These are phyloP conservation scores for Podila verticillata DNA, from an alignment of 192 early-diverging fungal genomes.

Conservation along the genomic window DNA sequence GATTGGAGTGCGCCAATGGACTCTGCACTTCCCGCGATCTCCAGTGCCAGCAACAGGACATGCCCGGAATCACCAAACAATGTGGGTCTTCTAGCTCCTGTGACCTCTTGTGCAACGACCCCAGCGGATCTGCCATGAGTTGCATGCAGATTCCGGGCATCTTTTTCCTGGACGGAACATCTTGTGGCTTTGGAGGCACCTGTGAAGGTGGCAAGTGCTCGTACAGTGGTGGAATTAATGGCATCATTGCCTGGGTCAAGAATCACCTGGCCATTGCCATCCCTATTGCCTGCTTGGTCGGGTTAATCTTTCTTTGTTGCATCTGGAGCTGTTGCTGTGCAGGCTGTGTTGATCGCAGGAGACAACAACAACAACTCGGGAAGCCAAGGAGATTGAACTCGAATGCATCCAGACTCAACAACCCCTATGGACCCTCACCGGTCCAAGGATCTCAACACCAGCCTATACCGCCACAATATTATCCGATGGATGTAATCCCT, in stretches of 20 bases:
- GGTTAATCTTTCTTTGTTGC: constrained; percentile 52
- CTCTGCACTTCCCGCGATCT: constrained; percentile 78
- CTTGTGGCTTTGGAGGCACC: constrained; percentile 71
- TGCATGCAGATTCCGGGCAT: constrained; percentile 50
- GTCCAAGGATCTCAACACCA: not conserved
- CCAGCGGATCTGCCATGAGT: constrained; percentile 30
- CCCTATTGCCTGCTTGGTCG: constrained; percentile 50
- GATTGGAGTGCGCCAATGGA: constrained; percentile 72
- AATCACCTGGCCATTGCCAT: constrained; percentile 57
- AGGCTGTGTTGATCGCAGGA: constrained; percentile 17
- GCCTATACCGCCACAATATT: constrained; percentile 19
- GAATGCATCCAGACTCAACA: constrained; percentile 10
- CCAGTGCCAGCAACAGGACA: constrained; percentile 69
- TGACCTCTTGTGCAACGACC: constrained; percentile 70
- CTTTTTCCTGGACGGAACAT: constrained; percentile 74
- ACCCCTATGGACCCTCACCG: constrained; percentile 13
- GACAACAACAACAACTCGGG: constrained; percentile 1
- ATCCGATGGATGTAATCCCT: constrained; percentile 13
- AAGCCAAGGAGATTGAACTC: constrained; percentile 22
- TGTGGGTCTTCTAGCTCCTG: constrained; percentile 69
- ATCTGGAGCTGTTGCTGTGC: constrained; percentile 48
- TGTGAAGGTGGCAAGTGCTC: constrained; percentile 69
- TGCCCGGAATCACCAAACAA: constrained; percentile 59
- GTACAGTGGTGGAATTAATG: constrained; percentile 32
- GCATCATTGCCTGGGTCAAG: constrained; percentile 54